A percentile compares a stretch with the other conserved stretches of the same genome.
phyloP scores from a whole-genome alignment of 495 filamentous ascomycete species.

The Trichocladium antarcticum region DNA sequence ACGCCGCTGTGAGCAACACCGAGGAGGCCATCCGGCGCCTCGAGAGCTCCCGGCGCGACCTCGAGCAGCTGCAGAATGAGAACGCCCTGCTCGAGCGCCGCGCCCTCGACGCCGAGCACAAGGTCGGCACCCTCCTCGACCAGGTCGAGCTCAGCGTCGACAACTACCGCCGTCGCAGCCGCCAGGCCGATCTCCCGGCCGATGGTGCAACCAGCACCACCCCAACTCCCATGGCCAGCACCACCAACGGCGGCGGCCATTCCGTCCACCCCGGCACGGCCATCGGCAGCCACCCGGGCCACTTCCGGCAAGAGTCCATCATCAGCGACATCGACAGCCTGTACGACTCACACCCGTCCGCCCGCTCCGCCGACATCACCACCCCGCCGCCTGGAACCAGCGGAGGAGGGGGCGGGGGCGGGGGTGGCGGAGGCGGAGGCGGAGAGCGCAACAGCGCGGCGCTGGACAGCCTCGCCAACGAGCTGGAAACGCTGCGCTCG shows the following conservation, averaged over 20 bases:
- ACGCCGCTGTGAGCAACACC: slow-evolving; percentile 45
- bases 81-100: slow-evolving; percentile 68
- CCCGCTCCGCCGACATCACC: too few species aligned
- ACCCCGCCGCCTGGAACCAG: too few species aligned
- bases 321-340: slow-evolving; percentile 43
- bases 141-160: slow-evolving; percentile 89
- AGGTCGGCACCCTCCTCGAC: slow-evolving; percentile 83
- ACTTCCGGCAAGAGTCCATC: slow-evolving; percentile 51
- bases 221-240: too few species aligned
- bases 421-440: slow-evolving; percentile 11
- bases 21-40: slow-evolving; percentile 52
- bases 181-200: too few species aligned
- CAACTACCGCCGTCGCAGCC: slow-evolving; percentile 69
- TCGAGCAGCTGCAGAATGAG: slow-evolving; percentile 73
- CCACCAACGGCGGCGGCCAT: too few species aligned
- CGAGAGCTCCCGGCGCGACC: slow-evolving; percentile 48
- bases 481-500: slow-evolving; percentile 75
- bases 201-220: too few species aligned
- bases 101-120: slow-evolving; percentile 81
- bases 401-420: too few species aligned
- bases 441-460: slow-evolving; percentile 67
- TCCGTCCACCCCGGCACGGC: background rate
- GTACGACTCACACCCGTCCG: slow-evolving; percentile 35
- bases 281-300: slow-evolving; percentile 29
- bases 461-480: slow-evolving; percentile 79